A percentile compares a stretch with the other conserved stretches of the same genome.
Evolutionary conservation across 2,329 filamentous ascomycete species (phyloP).

Genomic region (Falciphora oryzae): DNA sequence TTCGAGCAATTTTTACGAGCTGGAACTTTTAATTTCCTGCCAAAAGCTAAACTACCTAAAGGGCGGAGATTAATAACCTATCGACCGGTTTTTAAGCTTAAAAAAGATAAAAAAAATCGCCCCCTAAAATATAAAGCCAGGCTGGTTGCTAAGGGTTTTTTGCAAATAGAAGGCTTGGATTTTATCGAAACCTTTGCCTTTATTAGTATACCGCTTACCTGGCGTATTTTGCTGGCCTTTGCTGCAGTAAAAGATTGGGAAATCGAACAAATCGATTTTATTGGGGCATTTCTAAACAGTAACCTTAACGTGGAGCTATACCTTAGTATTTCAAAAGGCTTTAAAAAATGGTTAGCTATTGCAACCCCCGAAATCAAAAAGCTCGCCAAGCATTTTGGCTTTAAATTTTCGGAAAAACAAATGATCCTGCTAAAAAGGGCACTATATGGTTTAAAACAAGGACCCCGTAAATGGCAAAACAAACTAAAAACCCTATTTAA

Average conservation of each 20-base stretch:
- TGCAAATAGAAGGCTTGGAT: not conserved
- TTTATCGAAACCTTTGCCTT: not conserved
- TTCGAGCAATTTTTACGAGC: too few relatives aligned
- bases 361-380: not conserved
- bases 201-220: not conserved
- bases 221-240: not conserved
- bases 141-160: not conserved
- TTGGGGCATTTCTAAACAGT: not conserved
- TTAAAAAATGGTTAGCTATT: not conserved
- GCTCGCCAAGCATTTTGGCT: not conserved
- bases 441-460: not conserved
- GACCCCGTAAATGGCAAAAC: not conserved
- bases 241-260: not conserved
- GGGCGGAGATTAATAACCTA: too few relatives aligned
- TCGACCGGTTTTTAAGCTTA: not conserved
- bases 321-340: not conserved
- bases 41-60: too few relatives aligned
- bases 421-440: not conserved
- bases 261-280: not conserved
- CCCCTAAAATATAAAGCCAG: not conserved
- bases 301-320: not conserved
- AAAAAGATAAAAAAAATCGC: not conserved
- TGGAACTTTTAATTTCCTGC: too few relatives aligned
- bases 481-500: not conserved
- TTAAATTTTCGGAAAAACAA: not conserved